Conservation (phyloP, 805 yeast species). For the Kuraishia cidri region DNA sequence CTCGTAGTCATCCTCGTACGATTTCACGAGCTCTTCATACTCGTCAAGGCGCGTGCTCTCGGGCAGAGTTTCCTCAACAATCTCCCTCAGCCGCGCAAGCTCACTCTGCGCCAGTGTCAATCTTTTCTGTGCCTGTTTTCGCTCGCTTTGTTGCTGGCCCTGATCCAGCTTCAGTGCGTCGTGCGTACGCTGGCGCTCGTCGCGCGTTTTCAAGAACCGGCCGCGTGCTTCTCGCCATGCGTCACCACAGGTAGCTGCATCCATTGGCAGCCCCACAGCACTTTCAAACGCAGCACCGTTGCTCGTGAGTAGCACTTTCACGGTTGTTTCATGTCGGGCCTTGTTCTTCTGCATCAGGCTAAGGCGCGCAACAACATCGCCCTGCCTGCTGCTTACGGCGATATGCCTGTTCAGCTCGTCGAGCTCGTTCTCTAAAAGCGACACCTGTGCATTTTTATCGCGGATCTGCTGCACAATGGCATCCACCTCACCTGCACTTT, state of each 20-base stretch:
- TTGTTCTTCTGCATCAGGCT: constrained; percentile 32
- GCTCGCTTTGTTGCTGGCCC: constrained; percentile 4
- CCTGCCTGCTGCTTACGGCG: constrained; percentile 40
- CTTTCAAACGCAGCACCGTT: constrained; percentile 1
- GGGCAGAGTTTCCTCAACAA: constrained; percentile 20
- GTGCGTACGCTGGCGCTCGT: no score
- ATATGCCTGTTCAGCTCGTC: constrained; percentile 48
- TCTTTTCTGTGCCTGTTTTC: no score
- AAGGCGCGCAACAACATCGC: constrained; percentile 49
- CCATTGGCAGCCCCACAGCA: background rate
- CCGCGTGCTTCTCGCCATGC: background rate
- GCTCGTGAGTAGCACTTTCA: constrained; percentile 8
- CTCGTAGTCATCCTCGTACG: constrained; percentile 53
- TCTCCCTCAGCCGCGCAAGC: no score
- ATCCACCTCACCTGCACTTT: constrained; percentile 16
- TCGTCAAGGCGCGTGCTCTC: constrained; percentile 33
- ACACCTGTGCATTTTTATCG: constrained; percentile 25
- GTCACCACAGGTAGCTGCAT: background rate
- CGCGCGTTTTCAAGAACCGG: background rate
- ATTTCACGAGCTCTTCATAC: constrained; percentile 40
- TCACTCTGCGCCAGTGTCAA: no score
- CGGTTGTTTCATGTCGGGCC: constrained; percentile 9
- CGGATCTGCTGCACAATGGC: constrained; percentile 24
- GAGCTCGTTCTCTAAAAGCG: constrained; percentile 28
- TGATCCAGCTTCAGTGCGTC: background rate